Conservation (phyloP, 768 basidiomycete genomes). For the Polyporus arcularius region DNA sequence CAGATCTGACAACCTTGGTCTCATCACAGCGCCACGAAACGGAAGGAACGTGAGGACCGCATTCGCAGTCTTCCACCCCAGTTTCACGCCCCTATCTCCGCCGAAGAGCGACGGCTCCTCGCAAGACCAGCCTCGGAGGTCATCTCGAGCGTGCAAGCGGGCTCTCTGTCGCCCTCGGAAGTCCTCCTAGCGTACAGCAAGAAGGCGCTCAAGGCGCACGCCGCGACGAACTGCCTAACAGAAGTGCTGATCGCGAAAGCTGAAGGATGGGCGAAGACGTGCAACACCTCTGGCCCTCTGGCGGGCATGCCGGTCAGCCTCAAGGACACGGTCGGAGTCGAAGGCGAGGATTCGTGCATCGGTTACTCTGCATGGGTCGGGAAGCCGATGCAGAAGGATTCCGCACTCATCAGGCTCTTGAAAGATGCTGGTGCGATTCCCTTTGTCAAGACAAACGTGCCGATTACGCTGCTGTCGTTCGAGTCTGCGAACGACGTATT, state of each 20-base stretch:
- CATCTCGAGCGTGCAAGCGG: slow-evolving; percentile 24
- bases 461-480: slow-evolving; percentile 42
- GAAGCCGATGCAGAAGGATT: slow-evolving; percentile 37
- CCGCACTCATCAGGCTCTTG: slow-evolving; percentile 41
- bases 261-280: slow-evolving; percentile 25
- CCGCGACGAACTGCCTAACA: slow-evolving; percentile 53
- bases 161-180: slow-evolving; percentile 22
- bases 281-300: slow-evolving; percentile 32
- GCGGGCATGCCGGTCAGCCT: slow-evolving; percentile 53
- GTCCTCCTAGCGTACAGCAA: slow-evolving; percentile 37
- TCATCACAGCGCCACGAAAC: slow-evolving; percentile 23
- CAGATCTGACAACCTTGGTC: not conserved
- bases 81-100: slow-evolving; percentile 22
- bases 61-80: slow-evolving; percentile 24
- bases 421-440: slow-evolving; percentile 44
- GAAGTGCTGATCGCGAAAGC: slow-evolving; percentile 30
- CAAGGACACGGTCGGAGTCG: slow-evolving; percentile 49
- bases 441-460: slow-evolving; percentile 46
- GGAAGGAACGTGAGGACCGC: slow-evolving; percentile 27
- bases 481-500: slow-evolving; percentile 48
- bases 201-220: slow-evolving; percentile 42
- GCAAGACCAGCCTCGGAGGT: slow-evolving; percentile 23
- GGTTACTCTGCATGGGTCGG: slow-evolving; percentile 45
- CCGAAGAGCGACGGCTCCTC: slow-evolving; percentile 23
- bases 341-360: slow-evolving; percentile 51